Evolutionary conservation across 1,139 yeast species (phyloP), one percentile per base, ranked within the genome.

Genomic region (Hanseniaspora sp.): DNA sequence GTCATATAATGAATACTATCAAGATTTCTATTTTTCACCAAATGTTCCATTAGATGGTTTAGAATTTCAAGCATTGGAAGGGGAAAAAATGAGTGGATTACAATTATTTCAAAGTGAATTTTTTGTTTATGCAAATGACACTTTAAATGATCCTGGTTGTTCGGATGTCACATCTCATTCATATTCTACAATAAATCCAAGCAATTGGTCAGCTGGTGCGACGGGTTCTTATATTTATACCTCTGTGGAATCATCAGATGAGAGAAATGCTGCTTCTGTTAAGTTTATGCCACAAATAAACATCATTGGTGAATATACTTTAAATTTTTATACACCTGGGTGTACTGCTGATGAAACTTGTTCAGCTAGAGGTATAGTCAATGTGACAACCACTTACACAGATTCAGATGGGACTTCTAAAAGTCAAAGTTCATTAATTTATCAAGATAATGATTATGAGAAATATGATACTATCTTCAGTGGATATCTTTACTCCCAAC

Each of bases 241-340:
- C 1, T 62, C 66, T 2, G 59, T 70, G 13, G 56, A 62, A 17
- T 23, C 49, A 15, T n/a, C 30, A 23, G 59, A 71, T 35, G 48
- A 46, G 1, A 48, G 60, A 44, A 63, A 69, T 2, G 47, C 66
- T 3, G 69, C 73, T 5, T 63, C 70, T 33, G 81, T 86, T 13
- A 71, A 75, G 1, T 81, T 83, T 63, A 74, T 74, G 58, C 92
- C 96, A 8, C 82, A 84, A 59, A 76, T 88, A 28, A 74, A 86
- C 0, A 76, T 79, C 58, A 72, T 86, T 0, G 97, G 96, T 11
- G 74, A 80, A 58, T 92, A 87, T 66, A 74, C 87, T 0, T 73
- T 92, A 37, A 71, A 80, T 54, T 62, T 90, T 56, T 80, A 77
- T 60, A 92, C 98, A 0, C 96, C 96, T 0, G 97, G 98, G 0